phyloP scores from a whole-genome alignment of 169 alveolate species.

The Plasmodium berghei region DNA sequence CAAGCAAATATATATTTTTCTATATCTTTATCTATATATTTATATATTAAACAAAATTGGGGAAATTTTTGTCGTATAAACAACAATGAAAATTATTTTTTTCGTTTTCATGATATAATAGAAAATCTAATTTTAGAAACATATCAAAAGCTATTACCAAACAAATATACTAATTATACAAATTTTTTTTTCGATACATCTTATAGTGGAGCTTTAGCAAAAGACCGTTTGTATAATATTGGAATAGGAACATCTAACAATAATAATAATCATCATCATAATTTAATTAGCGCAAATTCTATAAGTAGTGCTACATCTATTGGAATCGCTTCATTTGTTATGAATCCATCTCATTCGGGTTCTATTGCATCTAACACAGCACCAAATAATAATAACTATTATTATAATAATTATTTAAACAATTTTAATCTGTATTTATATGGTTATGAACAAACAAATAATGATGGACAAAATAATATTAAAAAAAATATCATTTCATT shows the following conservation, averaged over 20 bases:
- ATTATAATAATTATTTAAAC: neutral
- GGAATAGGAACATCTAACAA: too few species aligned
- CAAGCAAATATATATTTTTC: constrained; percentile 49
- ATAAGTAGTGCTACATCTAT: too few species aligned
- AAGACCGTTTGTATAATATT: constrained; percentile 2
- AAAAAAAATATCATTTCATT: constrained; percentile 19
- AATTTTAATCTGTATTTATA: constrained; percentile 15
- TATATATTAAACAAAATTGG: constrained; percentile 60
- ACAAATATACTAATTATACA: constrained; percentile 12
- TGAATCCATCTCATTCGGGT: too few species aligned
- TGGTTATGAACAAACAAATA: neutral
- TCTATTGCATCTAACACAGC: neutral
- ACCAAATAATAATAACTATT: neutral
- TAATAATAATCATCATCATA: too few species aligned
- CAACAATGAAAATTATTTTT: constrained; percentile 43
- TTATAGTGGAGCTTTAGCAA: constrained; percentile 41
- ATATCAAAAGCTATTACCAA: constrained; percentile 21
- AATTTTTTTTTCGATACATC: constrained; percentile 74
- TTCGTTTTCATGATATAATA: constrained; percentile 37
- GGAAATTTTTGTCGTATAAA: constrained; percentile 24
- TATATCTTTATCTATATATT: constrained; percentile 18
- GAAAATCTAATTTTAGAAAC: constrained; percentile 22
- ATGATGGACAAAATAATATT: neutral
- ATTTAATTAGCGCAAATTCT: too few species aligned
- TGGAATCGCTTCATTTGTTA: too few species aligned